Conservation (phyloP, 2,329 filamentous ascomycete species). For the Aureobasidium sp. region DNA sequence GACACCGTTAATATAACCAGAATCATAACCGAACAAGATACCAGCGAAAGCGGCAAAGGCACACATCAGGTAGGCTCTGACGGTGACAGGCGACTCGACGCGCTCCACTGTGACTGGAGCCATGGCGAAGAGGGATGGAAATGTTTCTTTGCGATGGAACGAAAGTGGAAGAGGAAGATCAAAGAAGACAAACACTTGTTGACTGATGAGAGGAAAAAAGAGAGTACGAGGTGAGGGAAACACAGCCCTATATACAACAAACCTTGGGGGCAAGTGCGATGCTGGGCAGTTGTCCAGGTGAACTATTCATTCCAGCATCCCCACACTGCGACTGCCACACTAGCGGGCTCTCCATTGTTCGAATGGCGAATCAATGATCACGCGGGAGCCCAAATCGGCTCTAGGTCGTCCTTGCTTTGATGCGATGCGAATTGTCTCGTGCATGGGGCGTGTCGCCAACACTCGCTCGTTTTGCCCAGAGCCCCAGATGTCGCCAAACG, state of each 20-base stretch:
- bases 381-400: not conserved
- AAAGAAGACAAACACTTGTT: conserved; percentile 2
- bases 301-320: conserved; percentile 10
- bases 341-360: conserved; percentile 9
- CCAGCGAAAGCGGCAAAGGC: conserved; percentile 55
- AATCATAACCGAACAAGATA: conserved; percentile 55
- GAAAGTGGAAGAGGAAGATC: not conserved
- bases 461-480: not conserved
- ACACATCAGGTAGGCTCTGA: conserved; percentile 51
- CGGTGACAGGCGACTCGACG: conserved; percentile 30
- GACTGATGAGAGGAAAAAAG: not conserved
- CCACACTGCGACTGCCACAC: not conserved
- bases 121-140: conserved; percentile 13
- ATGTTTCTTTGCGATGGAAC: conserved; percentile 1
- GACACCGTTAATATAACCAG: conserved; percentile 49
- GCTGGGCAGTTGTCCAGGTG: conserved; percentile 9
- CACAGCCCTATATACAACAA: conserved; percentile 11
- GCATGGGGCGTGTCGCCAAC: conserved; percentile 10
- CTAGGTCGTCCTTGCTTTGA: conserved; percentile 5
- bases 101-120: conserved; percentile 20
- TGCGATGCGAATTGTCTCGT: conserved; percentile 7
- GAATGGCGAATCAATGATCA: conserved; percentile 3
- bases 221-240: not conserved
- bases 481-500: conserved; percentile 9
- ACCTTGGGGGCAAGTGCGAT: not conserved